A percentile compares a stretch with the other conserved stretches of the same genome.
Conservation (phyloP, 257 asterid species). For the Misopates orontium region DNA sequence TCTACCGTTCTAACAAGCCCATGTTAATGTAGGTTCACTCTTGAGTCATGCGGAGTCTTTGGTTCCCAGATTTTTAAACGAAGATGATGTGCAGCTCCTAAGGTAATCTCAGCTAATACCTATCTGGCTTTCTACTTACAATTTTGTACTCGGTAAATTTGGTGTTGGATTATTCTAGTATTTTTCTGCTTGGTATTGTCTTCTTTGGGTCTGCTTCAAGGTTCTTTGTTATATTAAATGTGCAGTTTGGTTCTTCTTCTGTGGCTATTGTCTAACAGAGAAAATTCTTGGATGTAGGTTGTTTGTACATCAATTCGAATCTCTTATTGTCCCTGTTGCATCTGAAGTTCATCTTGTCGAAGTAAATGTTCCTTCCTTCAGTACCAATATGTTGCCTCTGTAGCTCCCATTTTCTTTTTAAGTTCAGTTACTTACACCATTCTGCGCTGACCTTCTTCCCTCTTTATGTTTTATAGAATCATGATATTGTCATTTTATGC, state of each 20-base stretch:
- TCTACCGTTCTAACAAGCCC: conserved; percentile 30
- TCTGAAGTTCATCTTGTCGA: conserved; percentile 51
- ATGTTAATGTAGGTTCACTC: conserved; percentile 66
- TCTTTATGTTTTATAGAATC: conserved; percentile 24
- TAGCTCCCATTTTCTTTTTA: conserved; percentile 6
- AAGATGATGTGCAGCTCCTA: conserved; percentile 87
- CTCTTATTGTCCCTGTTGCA: conserved; percentile 49
- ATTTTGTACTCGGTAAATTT: conserved; percentile 8
- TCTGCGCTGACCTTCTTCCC: conserved; percentile 12
- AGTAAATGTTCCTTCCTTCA: conserved; percentile 45
- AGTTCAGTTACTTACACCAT: not conserved
- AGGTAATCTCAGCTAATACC: conserved; percentile 51
- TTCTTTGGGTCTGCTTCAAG: conserved; percentile 7
- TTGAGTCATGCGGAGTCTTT: conserved; percentile 91
- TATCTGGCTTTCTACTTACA: conserved; percentile 14
- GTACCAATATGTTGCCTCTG: conserved; percentile 15
- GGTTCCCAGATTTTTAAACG: conserved; percentile 76
- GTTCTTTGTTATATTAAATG: not conserved
- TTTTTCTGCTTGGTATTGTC: not conserved
- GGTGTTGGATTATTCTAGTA: conserved; percentile 13
- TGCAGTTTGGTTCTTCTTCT: conserved; percentile 8
- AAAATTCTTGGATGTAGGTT: conserved; percentile 51
- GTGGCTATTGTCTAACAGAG: conserved; percentile 24
- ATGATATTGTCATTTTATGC: conserved; percentile 33
- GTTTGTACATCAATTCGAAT: conserved; percentile 59